Evolutionary conservation across 306 rosid species (phyloP).

Genomic region (Astragalus glycyphyllos): DNA sequence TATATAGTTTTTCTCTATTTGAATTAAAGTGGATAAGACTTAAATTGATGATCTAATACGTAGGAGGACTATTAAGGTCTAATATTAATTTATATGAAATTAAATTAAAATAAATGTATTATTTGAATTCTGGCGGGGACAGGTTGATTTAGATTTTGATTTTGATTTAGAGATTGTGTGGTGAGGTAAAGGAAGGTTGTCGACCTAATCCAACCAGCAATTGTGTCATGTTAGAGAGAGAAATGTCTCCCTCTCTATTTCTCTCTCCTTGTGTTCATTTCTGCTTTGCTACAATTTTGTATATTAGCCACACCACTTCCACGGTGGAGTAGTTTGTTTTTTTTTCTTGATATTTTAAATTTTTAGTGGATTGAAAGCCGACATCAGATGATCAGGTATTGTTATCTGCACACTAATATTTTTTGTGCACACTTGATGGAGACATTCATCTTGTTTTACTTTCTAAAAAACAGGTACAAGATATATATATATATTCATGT

Average conservation of each 20-base stretch:
- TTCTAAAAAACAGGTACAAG: too few species aligned
- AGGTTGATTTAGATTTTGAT: background rate
- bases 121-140: conserved; percentile 81
- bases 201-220: conserved; percentile 67
- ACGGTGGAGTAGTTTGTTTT: conserved; percentile 7
- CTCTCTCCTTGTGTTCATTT: background rate
- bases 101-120: conserved; percentile 33
- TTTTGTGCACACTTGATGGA: background rate
- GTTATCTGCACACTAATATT: background rate
- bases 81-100: conserved; percentile 15
- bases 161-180: conserved; percentile 40
- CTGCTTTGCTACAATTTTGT: conserved; percentile 37
- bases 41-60: conserved; percentile 39
- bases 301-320: conserved; percentile 41
- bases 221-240: conserved; percentile 34
- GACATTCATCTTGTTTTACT: conserved; percentile 16
- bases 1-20: conserved; percentile 30
- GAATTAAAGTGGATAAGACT: conserved; percentile 54
- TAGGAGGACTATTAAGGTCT: conserved; percentile 4
- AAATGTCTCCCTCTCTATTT: conserved; percentile 29
- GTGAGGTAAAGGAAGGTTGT: conserved; percentile 54
- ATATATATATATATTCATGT: too few species aligned
- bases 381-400: conserved; percentile 26
- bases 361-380: conserved; percentile 19
- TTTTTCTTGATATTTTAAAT: conserved; percentile 3